A percentile compares a stretch with the other conserved stretches of the same genome.
Evolutionary conservation across 805 yeast species (phyloP).

Genomic region (Phaffomyces opuntiae): DNA sequence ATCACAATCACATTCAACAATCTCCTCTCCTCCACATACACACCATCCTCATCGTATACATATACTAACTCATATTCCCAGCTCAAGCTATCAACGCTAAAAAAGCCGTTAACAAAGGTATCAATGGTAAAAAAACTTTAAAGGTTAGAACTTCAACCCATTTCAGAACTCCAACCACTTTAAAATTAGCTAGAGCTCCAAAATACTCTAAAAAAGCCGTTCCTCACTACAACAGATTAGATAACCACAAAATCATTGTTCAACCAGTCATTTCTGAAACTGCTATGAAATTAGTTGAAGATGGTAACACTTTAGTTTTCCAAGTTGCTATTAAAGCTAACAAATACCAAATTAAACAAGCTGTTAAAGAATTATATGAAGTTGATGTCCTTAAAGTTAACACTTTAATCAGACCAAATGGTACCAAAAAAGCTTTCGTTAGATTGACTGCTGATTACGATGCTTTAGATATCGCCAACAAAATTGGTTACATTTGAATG

Average conservation of each 20-base stretch:
- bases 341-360: slow-evolving; percentile 97
- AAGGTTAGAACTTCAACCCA: slow-evolving; percentile 94
- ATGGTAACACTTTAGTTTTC: slow-evolving; percentile 98
- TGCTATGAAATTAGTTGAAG: slow-evolving; percentile 99
- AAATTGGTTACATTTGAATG: slow-evolving; percentile 88
- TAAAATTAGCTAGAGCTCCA: slow-evolving; percentile 90
- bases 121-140: slow-evolving; percentile 80
- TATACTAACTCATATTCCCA: slow-evolving; percentile 18
- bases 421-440: slow-evolving; percentile 99
- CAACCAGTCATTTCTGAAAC: slow-evolving; percentile 97
- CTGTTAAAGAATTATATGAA: slow-evolving; percentile 96
- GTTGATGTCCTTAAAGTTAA: slow-evolving; percentile 91
- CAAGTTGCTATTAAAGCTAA: slow-evolving; percentile 95
- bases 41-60: not conserved
- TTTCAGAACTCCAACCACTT: slow-evolving; percentile 97
- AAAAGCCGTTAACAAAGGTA: slow-evolving; percentile 98
- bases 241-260: slow-evolving; percentile 89
- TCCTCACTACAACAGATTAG: slow-evolving; percentile 96
- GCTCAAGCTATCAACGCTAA: slow-evolving; percentile 94
- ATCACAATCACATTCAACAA: not conserved
- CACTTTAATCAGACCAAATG: slow-evolving; percentile 98
- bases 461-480: slow-evolving; percentile 99
- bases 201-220: slow-evolving; percentile 93
- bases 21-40: not conserved
- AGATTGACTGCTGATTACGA: slow-evolving; percentile 98